Evolutionary conservation across 345 rosid species (phyloP), one percentile per base, ranked within the genome.

Genomic region (Hibiscus trionum): DNA sequence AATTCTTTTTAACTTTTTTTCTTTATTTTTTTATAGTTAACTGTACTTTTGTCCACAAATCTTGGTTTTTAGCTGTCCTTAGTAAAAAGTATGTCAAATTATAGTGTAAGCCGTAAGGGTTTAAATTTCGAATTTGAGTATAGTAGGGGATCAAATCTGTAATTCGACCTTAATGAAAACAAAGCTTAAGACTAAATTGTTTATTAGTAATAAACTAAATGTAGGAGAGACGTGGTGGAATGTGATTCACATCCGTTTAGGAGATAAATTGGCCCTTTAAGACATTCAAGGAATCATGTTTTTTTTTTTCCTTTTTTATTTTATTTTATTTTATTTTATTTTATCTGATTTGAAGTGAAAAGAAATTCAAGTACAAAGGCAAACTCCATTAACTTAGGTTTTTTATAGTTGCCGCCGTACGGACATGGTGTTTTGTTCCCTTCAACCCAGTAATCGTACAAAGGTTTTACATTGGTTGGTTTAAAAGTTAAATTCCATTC

Each of bases 161-260:
- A 50, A 50, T 50, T 50, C 15, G 19, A 50, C 19, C 56, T 16
- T 50, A 16, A 53, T 19, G 24, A 70, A 33, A 24, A 21, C 17
- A 5, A 16, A 37, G 16, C 3, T 19, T 26, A 46, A 47, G 39
- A 15, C 35, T 57, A 11, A 21, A 3, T 12, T 4, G 1, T 27
- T 11, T 4, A 27, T 12, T 24, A 39, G 44, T 39, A 60, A 66
- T 68, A 42, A 63, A 44, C 47, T 9, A 46, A 47, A 16, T 39
- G 46, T 57, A 8, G 37, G 57, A 11, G 68, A 63, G 77, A 86
- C 93, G 88, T 88, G 96, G 87, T 76, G 4, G 31, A 61, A 14
- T 11, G 3, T 61, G 27, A 79, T 84, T 86, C 44, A 39, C 53
- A 49, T 49, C 53, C 53, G n/a, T 15, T 49, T 49, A 49, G 1